Percentiles rank a stretch among this genome's conserved stretches.
Conservation (phyloP, 2,329 filamentous ascomycete species). For the Keithomyces neogunnii region DNA sequence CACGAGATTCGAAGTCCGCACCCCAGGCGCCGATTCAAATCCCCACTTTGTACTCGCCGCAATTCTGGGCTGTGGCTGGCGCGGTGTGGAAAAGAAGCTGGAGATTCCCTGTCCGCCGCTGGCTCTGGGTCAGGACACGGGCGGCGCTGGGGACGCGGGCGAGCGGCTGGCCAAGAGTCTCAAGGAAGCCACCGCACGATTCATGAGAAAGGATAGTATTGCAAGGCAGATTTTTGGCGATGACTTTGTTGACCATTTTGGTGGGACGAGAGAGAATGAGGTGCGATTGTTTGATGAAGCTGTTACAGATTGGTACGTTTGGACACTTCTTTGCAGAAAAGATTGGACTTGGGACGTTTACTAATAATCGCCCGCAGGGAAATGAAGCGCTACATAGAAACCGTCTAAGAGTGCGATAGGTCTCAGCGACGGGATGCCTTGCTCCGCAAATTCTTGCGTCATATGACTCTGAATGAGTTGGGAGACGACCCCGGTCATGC, state of each 20-base stretch:
- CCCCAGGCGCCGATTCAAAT: slow-evolving; percentile 91
- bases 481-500: no score
- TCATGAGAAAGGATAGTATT: slow-evolving; percentile 70
- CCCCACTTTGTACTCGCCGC: slow-evolving; percentile 80
- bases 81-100: slow-evolving; percentile 87
- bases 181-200: slow-evolving; percentile 73
- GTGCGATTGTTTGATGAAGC: slow-evolving; percentile 87
- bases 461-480: no score
- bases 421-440: no score
- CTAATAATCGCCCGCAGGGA: slow-evolving; percentile 45
- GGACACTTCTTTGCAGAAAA: not conserved
- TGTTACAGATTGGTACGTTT: slow-evolving; percentile 85
- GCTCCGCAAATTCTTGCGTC: no score
- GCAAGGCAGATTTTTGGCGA: slow-evolving; percentile 93
- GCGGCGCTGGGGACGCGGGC: slow-evolving; percentile 61
- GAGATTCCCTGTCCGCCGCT: slow-evolving; percentile 75
- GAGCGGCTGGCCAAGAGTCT: slow-evolving; percentile 74
- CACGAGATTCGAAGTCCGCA: slow-evolving; percentile 86
- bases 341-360: not conserved
- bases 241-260: slow-evolving; percentile 92
- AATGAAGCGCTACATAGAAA: slow-evolving; percentile 52
- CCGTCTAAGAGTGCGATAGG: slow-evolving; percentile 3
- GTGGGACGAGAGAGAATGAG: slow-evolving; percentile 87
- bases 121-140: slow-evolving; percentile 76
- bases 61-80: slow-evolving; percentile 80